phyloP scores from a whole-genome alignment of 176 grass and related monocot genomes.

The Aegilops umbellulata region DNA sequence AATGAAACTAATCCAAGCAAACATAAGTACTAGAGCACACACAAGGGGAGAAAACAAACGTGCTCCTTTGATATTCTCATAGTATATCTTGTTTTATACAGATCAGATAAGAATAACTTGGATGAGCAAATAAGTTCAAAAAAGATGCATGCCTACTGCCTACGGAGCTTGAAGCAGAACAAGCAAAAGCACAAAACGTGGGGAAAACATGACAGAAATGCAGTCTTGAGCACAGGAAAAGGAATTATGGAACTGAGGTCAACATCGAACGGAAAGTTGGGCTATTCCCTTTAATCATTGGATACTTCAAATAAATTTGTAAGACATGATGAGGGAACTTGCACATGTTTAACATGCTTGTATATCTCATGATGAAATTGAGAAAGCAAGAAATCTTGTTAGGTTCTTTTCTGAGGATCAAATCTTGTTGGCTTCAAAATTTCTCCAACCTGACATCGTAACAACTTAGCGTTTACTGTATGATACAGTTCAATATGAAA shows the following conservation, averaged over 20 bases:
- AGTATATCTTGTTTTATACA: conserved; percentile 19
- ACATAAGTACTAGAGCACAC: background rate
- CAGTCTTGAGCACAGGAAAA: conserved; percentile 24
- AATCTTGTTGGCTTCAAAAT: conserved; percentile 4
- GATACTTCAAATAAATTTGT: conserved; percentile 32
- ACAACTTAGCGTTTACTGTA: background rate
- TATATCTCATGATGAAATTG: conserved; percentile 18
- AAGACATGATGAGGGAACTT: conserved; percentile 21
- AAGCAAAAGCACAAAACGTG: conserved; percentile 14
- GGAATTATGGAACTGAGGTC: conserved; percentile 39
- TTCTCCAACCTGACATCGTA: background rate
- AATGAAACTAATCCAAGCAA: conserved; percentile 3
- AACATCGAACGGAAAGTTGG: conserved; percentile 47
- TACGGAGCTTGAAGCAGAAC: conserved; percentile 22
- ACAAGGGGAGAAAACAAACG: conserved; percentile 12
- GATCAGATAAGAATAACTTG: conserved; percentile 39
- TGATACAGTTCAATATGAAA: conserved; percentile 18
- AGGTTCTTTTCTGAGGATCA: background rate
- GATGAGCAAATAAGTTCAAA: conserved; percentile 35
- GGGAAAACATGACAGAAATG: conserved; percentile 45
- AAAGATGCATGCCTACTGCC: conserved; percentile 33
- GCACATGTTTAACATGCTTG: conserved; percentile 50
- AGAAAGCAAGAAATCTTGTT: conserved; percentile 43
- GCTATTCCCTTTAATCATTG: conserved; percentile 41
- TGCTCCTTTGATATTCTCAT: conserved; percentile 20